Evolutionary conservation across 2,329 filamentous ascomycete species (phyloP), one percentile per base, ranked within the genome.

Genomic region (Acephala macrosclerotiorum): DNA sequence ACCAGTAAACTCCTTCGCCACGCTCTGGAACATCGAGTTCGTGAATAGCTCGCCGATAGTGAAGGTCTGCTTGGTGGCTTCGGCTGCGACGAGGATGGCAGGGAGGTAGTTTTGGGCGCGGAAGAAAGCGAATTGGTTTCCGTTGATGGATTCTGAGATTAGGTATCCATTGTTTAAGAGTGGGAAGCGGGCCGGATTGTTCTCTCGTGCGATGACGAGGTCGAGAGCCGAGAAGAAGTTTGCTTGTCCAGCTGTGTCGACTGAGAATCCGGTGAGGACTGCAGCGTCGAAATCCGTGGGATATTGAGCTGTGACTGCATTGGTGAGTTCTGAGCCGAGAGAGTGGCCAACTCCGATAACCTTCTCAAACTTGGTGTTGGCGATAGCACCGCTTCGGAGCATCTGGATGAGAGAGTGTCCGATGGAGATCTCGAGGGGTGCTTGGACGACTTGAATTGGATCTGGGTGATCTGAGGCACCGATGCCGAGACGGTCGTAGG

Each of bases 401-500:
- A 56, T 53, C 16, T 20, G 40, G 20, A 60, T 64, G 25, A 70
- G 38, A 7, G 55, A 33, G 11, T 65, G 64, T 7, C 53, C 38
- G 25, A 68, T 51, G 11, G 20, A 36, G 35, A 68, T 51, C 47
- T 70, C 38, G 36, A 65, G 40, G 3, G 42, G 57, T 11, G 60
- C 40, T 64, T 70, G 68, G 2, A 70, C 66, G 22, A 61, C 59
- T 36, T 65, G 59, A 53, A 70, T 61, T 9, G 64, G 57, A n/a
- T 70, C 61, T 40, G 62, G 62, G 38, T 68, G 66, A 1, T 53
- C 35, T 20, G 63, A 66, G 2, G 18, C 11, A 8, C 67, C 68
- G 26, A 45, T 60, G n/a, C 65, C 68, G 26, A 69, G 63, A n/a
- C 67, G 67, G 45, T 70, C 67, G 55, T 67, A 69, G 36, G 64